Evolutionary conservation across 1,139 yeast genomes (phyloP), one percentile per base, ranked within the genome.

Genomic region (Candida anutae): DNA sequence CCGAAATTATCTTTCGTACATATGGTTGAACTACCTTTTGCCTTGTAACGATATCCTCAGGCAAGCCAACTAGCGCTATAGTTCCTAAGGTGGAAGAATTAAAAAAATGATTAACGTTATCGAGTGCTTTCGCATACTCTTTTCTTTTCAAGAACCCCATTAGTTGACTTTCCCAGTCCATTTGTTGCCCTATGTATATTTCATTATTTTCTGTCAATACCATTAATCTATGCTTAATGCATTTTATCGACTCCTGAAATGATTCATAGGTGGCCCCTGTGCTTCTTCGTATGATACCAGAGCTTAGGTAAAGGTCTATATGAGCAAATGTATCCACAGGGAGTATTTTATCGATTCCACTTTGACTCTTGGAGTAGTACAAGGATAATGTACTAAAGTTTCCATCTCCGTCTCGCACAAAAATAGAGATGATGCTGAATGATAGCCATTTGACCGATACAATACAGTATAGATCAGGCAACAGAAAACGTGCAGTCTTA

Each of bases 91-190:
- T 70, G 4, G 48, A 45, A 1, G 61, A 46, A 16, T 45, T 42
- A 41, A 74, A 83, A 45, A 69, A 80, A 10, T 55, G 54, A 27
- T 70, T 60, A 0, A 82, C 79, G 8, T 68, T 54, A 4, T 58
- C 51, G 16, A 83, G 59, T 0, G 93, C 90, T 2, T 53, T 56
- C 9, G 68, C 51, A 33, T 76, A 79, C 20, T 66, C 53, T 1
- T 69, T 71, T 5, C 50, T 40, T 6, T 70, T 57, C 36, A 83
- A 56, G 10, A 73, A 49, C 10, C 57, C 65, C 31, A 64, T 55
- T 11, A 77, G 47, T 14, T 69, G 57, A 42, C 82, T 93, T 0
- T 87, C 85, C 95, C 95, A 84, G 39, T 71, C 77, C 4, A 76
- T 60, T 10, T 76, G 52, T 11, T 74, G 58, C 0, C 88, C 93